Evolutionary conservation across 2,329 filamentous ascomycete genomes (phyloP).

Genomic region (Stachybotrys chartarum): DNA sequence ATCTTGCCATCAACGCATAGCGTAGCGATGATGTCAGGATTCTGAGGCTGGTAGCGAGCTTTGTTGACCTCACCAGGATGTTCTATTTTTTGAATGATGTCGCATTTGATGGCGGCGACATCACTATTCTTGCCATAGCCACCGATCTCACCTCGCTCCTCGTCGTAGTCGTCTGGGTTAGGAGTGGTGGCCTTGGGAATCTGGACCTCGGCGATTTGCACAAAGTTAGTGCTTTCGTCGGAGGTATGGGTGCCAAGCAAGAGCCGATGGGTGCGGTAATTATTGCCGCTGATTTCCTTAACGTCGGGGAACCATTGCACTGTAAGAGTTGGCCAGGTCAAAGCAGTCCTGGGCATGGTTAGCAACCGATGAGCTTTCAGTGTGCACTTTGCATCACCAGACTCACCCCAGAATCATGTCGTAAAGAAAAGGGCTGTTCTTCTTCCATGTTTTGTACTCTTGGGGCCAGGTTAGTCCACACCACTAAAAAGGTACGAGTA

Average conservation of each 20-base stretch:
- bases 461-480: conserved; percentile 24
- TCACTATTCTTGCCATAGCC: conserved; percentile 76
- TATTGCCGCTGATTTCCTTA: conserved; percentile 79
- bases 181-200: conserved; percentile 73
- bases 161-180: conserved; percentile 80
- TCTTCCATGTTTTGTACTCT: conserved; percentile 99
- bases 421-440: conserved; percentile 97
- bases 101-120: conserved; percentile 72
- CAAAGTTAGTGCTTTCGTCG: conserved; percentile 75
- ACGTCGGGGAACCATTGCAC: conserved; percentile 98
- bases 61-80: conserved; percentile 98
- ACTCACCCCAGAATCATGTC: conserved; percentile 82
- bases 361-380: background rate
- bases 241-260: conserved; percentile 94
- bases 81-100: conserved; percentile 90
- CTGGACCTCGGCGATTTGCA: conserved; percentile 91
- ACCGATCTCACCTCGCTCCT: conserved; percentile 86
- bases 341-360: conserved; percentile 56
- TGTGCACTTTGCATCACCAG: background rate
- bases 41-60: conserved; percentile 94
- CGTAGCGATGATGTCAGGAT: conserved; percentile 92
- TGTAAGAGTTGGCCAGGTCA: conserved; percentile 96
- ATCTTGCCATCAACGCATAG: conserved; percentile 82
- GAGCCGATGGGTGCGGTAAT: conserved; percentile 79
- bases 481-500: background rate